A percentile compares a stretch with the other conserved stretches of the same genome.
phyloP scores from a whole-genome alignment of 2,329 filamentous ascomycete species.

The Hypoxylon sp. region DNA sequence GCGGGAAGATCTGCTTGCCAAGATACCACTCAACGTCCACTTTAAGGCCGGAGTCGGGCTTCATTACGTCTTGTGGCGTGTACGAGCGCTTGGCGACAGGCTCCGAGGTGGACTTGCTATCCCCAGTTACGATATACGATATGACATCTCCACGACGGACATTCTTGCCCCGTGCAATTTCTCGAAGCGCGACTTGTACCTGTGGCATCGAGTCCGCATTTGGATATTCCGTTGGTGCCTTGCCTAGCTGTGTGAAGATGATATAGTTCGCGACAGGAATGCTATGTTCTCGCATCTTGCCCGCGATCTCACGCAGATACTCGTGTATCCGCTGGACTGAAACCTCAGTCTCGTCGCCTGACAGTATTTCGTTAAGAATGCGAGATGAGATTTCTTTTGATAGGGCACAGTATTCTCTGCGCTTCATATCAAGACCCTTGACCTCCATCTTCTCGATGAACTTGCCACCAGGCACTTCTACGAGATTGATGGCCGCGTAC shows the following conservation, averaged over 20 bases:
- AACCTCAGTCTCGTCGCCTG: slow-evolving; percentile 90
- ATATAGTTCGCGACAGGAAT: slow-evolving; percentile 90
- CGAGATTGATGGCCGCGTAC: slow-evolving; percentile 95
- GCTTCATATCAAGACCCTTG: slow-evolving; percentile 97
- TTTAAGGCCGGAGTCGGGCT: slow-evolving; percentile 79
- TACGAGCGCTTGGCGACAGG: slow-evolving; percentile 90
- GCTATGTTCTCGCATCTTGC: slow-evolving; percentile 85
- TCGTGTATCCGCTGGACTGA: slow-evolving; percentile 93
- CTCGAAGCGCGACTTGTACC: slow-evolving; percentile 92
- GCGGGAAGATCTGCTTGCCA: slow-evolving; percentile 97
- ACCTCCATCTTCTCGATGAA: slow-evolving; percentile 96
- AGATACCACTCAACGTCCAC: slow-evolving; percentile 99
- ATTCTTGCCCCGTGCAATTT: slow-evolving; percentile 87
- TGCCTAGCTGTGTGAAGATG: slow-evolving; percentile 97
- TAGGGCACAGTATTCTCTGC: slow-evolving; percentile 94
- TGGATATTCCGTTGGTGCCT: slow-evolving; percentile 92
- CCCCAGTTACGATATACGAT: slow-evolving; percentile 90
- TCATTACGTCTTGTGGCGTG: slow-evolving; percentile 86
- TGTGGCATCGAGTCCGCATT: slow-evolving; percentile 97
- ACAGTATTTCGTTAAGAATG: slow-evolving; percentile 93
- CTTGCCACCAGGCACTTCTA: slow-evolving; percentile 85
- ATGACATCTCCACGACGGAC: slow-evolving; percentile 96
- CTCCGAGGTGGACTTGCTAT: slow-evolving; percentile 73
- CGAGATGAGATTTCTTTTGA: slow-evolving; percentile 95
- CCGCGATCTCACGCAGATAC: slow-evolving; percentile 86